Conservation (phyloP, 2,329 filamentous ascomycete species). For the Monosporascus ibericus region DNA sequence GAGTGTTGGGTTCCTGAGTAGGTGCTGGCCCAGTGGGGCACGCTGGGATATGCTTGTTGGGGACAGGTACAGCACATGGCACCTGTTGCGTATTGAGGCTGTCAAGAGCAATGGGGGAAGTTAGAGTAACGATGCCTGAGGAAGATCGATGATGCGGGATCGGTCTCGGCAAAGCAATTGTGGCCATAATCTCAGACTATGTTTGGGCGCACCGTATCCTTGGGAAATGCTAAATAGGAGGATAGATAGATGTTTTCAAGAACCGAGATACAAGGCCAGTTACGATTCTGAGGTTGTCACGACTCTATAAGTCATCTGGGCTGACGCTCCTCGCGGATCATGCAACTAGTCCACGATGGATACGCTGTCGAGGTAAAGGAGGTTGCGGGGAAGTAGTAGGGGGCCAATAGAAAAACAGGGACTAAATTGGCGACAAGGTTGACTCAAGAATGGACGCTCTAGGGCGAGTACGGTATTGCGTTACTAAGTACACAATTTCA, state of each 20-base stretch:
- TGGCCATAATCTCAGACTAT: slow-evolving; percentile 37
- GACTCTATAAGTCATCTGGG: background rate
- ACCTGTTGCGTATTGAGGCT: slow-evolving; percentile 28
- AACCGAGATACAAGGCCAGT: too few species aligned
- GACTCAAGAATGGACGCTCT: background rate
- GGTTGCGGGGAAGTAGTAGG: background rate
- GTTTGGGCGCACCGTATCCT: background rate
- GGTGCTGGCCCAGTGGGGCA: slow-evolving; percentile 73
- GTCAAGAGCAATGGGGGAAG: slow-evolving; percentile 37
- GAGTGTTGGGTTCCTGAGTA: slow-evolving; percentile 50
- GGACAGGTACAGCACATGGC: slow-evolving; percentile 45
- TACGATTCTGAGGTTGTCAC: background rate
- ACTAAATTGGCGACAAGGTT: background rate
- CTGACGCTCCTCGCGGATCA: background rate
- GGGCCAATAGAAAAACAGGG: background rate
- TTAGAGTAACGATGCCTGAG: slow-evolving; percentile 33
- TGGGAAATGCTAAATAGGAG: background rate
- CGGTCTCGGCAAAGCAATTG: slow-evolving; percentile 46
- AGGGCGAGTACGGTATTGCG: too few species aligned
- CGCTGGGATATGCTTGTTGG: slow-evolving; percentile 86
- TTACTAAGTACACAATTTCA: too few species aligned
- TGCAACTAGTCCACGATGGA: background rate
- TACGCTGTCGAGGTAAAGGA: background rate
- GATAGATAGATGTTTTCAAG: too few species aligned
- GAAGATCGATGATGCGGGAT: slow-evolving; percentile 39